Evolutionary conservation across 352 stramenopile genomes (phyloP).

Genomic region (Phytophthora ramorum): DNA sequence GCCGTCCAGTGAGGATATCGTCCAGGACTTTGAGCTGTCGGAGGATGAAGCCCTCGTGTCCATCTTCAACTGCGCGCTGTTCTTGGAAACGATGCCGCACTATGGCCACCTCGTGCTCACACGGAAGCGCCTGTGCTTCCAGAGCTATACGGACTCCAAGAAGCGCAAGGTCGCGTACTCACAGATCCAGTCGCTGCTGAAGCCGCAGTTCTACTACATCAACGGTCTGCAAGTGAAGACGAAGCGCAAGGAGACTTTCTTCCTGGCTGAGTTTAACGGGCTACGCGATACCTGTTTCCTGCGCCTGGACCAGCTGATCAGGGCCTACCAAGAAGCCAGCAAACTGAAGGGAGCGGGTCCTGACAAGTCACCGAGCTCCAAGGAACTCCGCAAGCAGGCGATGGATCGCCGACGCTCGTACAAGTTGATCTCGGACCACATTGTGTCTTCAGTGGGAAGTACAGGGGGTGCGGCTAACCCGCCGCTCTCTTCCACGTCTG

Average conservation of each 20-base stretch:
- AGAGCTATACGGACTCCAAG: slow-evolving; percentile 50
- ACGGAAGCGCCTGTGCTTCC: slow-evolving; percentile 73
- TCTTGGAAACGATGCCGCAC: slow-evolving; percentile 71
- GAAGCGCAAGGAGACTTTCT: slow-evolving; percentile 68
- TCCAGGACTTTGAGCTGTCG: slow-evolving; percentile 54
- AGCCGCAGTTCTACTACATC: slow-evolving; percentile 88
- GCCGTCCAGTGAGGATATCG: slow-evolving; percentile 38
- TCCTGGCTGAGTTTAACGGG: slow-evolving; percentile 83
- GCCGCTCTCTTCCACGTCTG: slow-evolving; percentile 32
- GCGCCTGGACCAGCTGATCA: slow-evolving; percentile 74
- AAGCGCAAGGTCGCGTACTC: slow-evolving; percentile 69
- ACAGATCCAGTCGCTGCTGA: slow-evolving; percentile 69
- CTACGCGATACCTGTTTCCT: slow-evolving; percentile 77
- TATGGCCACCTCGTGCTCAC: slow-evolving; percentile 83
- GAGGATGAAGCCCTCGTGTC: slow-evolving; percentile 56
- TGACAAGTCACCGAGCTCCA: slow-evolving; percentile 39
- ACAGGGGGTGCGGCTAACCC: slow-evolving; percentile 7
- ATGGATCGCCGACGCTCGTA: slow-evolving; percentile 68
- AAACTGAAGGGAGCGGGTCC: slow-evolving; percentile 23
- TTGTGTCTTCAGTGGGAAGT: slow-evolving; percentile 24
- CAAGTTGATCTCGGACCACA: slow-evolving; percentile 47
- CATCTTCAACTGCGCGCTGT: slow-evolving; percentile 82
- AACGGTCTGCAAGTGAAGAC: slow-evolving; percentile 83
- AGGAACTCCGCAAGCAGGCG: slow-evolving; percentile 59
- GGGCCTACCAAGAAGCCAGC: slow-evolving; percentile 64